phyloP scores from a whole-genome alignment of 139 green algal species.

The Coelastrella sp. region DNA sequence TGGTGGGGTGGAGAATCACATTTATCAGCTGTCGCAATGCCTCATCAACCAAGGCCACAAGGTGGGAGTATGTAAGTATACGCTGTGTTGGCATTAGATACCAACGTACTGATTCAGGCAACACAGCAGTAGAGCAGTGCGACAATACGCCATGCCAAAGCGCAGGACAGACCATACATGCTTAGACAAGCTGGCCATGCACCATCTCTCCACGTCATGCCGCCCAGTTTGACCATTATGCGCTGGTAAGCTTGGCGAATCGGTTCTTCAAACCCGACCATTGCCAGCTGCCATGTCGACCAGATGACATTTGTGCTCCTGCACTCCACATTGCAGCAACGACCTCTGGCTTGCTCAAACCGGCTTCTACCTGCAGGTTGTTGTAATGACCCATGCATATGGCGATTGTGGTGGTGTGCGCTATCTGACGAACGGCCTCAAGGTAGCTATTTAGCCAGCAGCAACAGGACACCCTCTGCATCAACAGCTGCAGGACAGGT shows the following conservation, averaged over 20 bases:
- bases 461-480: not conserved
- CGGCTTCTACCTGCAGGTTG: constrained; percentile 5
- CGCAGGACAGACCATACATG: too few relatives aligned
- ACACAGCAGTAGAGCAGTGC: too few relatives aligned
- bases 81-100: not conserved
- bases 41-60: constrained; percentile 90
- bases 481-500: not conserved
- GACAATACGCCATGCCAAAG: too few relatives aligned
- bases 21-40: constrained; percentile 95
- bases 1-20: constrained; percentile 97
- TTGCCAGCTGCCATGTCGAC: too few relatives aligned
- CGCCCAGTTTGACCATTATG: not conserved
- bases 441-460: constrained; percentile 63
- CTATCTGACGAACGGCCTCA: constrained; percentile 94
- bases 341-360: too few relatives aligned
- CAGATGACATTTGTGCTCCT: too few relatives aligned
- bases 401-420: constrained; percentile 79
- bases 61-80: constrained; percentile 38
- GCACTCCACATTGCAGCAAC: too few relatives aligned
- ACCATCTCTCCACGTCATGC: not conserved
- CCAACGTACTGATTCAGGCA: too few relatives aligned
- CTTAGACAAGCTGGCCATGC: too few relatives aligned
- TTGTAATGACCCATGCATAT: constrained; percentile 67
- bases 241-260: not conserved
- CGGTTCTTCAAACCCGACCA: not conserved